Evolutionary conservation across 106 monocot species (phyloP), one percentile per base, ranked within the genome.

Genomic region (Vanilla planifolia): DNA sequence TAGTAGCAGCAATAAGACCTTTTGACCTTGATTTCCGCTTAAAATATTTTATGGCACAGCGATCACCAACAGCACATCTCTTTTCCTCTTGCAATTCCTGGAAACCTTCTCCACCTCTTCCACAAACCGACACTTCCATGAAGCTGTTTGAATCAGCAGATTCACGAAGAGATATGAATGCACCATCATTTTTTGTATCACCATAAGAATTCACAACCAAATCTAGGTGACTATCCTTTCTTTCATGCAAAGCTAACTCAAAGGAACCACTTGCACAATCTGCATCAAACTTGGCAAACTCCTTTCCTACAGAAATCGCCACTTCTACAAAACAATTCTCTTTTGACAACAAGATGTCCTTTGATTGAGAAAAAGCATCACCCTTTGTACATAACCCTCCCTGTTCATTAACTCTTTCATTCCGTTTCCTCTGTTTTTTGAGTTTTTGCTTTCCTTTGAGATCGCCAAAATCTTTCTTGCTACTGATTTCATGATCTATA

Each of bases 91-190:
- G 48, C 21, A 48, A 24, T 23, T 48, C 24, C 8, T 4, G 15
- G 24, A 6, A 48, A 48, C 24, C 48, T 22, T 48, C 48, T 25
- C 22, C 48, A 48, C 48, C 48, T 3, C 3, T 48, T 22, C 48
- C 48, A 1, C 48, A 48, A 20, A 23, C 48, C 1, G 48, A 48
- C 8, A 15, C 48, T 48, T 48, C 48, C 48, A 48, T 4, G 4
- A 48, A 22, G 10, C 48, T 48, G 24, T 48, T 48, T 48, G 48
- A 48, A 48, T 48, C 48, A 22, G 48, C 48, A 48, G 48, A 48
- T 10, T 48, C 48, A 23, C 48, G 48, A 48, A 20, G 24, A 23
- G 48, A 48, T 48, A 48, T 24, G 7, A 48, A 7, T 22, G 48
- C 23, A 48, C 21, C 48, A 48, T 48, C 23, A 48, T 48, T 23